Conservation (phyloP, 2,329 filamentous ascomycete genomes). For the Epichloe bromicola region DNA sequence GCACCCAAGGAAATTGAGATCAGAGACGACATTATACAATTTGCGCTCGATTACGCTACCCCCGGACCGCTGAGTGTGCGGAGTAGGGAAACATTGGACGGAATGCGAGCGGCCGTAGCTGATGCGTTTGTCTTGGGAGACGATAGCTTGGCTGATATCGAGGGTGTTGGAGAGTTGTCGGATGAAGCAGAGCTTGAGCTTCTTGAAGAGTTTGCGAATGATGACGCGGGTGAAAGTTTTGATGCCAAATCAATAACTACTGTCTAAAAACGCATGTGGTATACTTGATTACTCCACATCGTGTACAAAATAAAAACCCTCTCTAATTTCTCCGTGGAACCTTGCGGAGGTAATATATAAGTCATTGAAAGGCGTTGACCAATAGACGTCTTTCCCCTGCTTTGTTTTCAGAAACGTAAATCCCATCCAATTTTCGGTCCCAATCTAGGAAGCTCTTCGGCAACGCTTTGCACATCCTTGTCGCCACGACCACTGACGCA, state of each 20-base stretch:
- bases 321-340: not conserved
- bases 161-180: slow-evolving; percentile 26
- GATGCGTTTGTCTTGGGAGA: slow-evolving; percentile 36
- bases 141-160: slow-evolving; percentile 23
- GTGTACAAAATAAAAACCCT: not conserved
- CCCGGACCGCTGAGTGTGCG: slow-evolving; percentile 24
- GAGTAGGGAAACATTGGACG: slow-evolving; percentile 24
- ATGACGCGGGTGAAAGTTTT: slow-evolving; percentile 8
- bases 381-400: not conserved
- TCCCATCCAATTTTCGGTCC: slow-evolving; percentile 79
- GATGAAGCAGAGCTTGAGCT: slow-evolving; percentile 24
- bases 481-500: slow-evolving; percentile 88
- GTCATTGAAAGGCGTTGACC: too few relatives aligned
- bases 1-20: slow-evolving; percentile 23
- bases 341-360: not conserved
- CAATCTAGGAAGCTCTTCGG: slow-evolving; percentile 78
- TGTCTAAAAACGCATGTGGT: not conserved
- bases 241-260: not conserved
- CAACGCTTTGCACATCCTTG: slow-evolving; percentile 97
- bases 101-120: slow-evolving; percentile 26
- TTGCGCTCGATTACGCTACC: slow-evolving; percentile 29
- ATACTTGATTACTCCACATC: not conserved
- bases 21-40: slow-evolving; percentile 25
- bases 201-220: slow-evolving; percentile 19
- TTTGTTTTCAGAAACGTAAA: slow-evolving; percentile 39